Evolutionary conservation across 2,329 filamentous ascomycete species (phyloP).

Genomic region (Chrysoporthe puriensis): DNA sequence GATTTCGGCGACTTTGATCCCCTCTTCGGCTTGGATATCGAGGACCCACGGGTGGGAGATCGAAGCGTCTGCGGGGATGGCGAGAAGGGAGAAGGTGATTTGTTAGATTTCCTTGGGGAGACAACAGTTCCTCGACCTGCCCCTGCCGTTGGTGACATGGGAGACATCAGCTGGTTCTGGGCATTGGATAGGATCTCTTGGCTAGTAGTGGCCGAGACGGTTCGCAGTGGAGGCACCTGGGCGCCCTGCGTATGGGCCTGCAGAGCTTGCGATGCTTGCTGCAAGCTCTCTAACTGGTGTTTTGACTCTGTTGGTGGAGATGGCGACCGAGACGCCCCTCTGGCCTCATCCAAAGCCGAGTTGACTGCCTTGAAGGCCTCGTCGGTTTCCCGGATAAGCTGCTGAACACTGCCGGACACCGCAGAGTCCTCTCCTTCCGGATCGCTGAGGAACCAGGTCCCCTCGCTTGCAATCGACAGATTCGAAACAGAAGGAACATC

Average conservation of each 20-base stretch:
- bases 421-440: constrained; percentile 4
- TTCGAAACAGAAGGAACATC: constrained; percentile 15
- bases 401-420: constrained; percentile 45
- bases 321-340: constrained; percentile 34
- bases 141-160: constrained; percentile 20
- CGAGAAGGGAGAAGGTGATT: constrained; percentile 13
- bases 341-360: constrained; percentile 45
- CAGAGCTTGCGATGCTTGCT: constrained; percentile 20
- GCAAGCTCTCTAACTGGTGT: constrained; percentile 14
- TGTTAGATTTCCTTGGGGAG: constrained; percentile 17
- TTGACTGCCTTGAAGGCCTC: constrained; percentile 53
- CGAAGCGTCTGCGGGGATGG: constrained; percentile 18
- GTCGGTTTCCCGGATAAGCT: constrained; percentile 54
- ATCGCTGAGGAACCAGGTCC: constrained; percentile 15
- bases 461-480: constrained; percentile 14
- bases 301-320: constrained; percentile 17
- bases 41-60: constrained; percentile 18
- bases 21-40: constrained; percentile 26
- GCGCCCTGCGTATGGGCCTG: constrained; percentile 16
- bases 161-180: constrained; percentile 19
- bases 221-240: constrained; percentile 15
- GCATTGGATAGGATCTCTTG: not conserved
- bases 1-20: constrained; percentile 17
- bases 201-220: constrained; percentile 8
- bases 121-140: constrained; percentile 20